Conservation (phyloP, 1,284 basidiomycete genomes). For the Pseudozyma hubeiensis region DNA sequence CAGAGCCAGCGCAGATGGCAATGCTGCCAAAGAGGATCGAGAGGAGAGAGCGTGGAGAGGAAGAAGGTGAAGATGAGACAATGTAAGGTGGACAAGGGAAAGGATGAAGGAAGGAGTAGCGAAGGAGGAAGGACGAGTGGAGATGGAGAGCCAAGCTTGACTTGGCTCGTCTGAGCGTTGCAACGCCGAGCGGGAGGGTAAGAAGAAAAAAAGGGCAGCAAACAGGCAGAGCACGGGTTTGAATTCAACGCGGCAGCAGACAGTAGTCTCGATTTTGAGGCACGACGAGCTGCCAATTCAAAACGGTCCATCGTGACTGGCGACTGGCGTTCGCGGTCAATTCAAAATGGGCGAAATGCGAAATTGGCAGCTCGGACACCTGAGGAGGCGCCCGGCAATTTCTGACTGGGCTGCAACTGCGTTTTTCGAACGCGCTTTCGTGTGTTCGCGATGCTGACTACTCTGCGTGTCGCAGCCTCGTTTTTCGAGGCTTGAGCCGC, state of each 20-base stretch:
- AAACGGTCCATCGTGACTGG: slow-evolving; percentile 29
- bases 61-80: slow-evolving; percentile 3
- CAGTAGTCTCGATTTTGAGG: slow-evolving; percentile 20
- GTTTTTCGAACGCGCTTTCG: slow-evolving; percentile 9
- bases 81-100: neutral
- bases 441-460: neutral
- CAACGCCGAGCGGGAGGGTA: neutral
- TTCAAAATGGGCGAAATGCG: neutral
- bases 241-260: slow-evolving; percentile 26
- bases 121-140: neutral
- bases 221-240: slow-evolving; percentile 19
- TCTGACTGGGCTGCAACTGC: slow-evolving; percentile 11
- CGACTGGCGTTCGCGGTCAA: slow-evolving; percentile 38
- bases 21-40: slow-evolving; percentile 1
- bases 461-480: slow-evolving; percentile 1
- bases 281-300: slow-evolving; percentile 29
- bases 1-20: slow-evolving; percentile 1
- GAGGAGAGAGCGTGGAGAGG: neutral
- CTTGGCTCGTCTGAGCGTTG: slow-evolving; percentile 19
- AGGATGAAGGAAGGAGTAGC: neutral
- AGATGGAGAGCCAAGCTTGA: neutral
- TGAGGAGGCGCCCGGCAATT: too few relatives aligned
- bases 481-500: slow-evolving; percentile 14
- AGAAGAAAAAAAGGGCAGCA: slow-evolving; percentile 20
- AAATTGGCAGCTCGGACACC: too few relatives aligned